Base-by-base conservation (phyloP, 2,329 filamentous ascomycete genomes). In the Paecilomyces sp. region DNA sequence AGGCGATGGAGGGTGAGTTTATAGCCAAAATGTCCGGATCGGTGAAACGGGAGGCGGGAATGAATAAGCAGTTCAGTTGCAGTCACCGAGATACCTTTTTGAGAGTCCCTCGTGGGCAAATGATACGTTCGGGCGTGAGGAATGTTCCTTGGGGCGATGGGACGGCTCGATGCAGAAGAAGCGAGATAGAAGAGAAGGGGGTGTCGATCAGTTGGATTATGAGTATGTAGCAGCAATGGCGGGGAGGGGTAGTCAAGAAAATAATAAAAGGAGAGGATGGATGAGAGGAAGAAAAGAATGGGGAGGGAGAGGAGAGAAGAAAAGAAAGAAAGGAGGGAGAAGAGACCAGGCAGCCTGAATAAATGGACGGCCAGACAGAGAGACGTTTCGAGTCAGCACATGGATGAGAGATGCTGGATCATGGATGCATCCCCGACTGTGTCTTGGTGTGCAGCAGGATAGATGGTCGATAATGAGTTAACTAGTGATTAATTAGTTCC, bases 251-350 rank as follows among this genome's bases (percentile, higher is more conserved):
- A 22, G 22, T 22, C 25, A 28, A 6, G 25, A 6, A 28, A 28
- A 28, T 28, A 6, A 28, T n/a, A 24, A 58, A 33, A 54, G 47
- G 55, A 53, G 58, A 59, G 54, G 50, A 60, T 58, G 25, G 50
- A 57, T n/a, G 57, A 56, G 47, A 51, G 33, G 31, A 31, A 54
- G 47, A 50, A 31, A 25, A 56, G 51, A 55, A 58, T 56, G 47
- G 34, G 41, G 58, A 55, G 41, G 52, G 54, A 53, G 52, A 55
- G 11, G n/a, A 22, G 33, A 57, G 30, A 57, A 51, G 30, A 34
- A 34, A 56, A 50, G 33, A 57, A 54, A 50, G 30, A 53, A 58
- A 25, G 36, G 55, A 34, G 41, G 30, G 50, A 53, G 54, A n/a
- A 34, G 31, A 30, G 22, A 22, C 22, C 22, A 55, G 53, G 34